These are phyloP conservation scores for Cardamine chenopodiifolia DNA, from an alignment of 345 rosid genomes.

Conservation along the genomic window DNA sequence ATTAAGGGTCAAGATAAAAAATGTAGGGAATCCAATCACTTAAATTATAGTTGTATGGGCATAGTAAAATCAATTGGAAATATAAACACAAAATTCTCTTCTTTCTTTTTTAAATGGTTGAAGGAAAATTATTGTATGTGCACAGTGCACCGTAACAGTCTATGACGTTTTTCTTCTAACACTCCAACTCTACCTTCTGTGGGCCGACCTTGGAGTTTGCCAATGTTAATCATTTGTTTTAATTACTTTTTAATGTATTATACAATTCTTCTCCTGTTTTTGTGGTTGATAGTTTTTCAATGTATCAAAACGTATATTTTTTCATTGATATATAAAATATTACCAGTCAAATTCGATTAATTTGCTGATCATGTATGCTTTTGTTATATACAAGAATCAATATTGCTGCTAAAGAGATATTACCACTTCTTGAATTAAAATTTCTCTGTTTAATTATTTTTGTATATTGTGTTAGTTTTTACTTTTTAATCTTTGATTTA, in stretches of 20 bases:
- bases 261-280: neutral
- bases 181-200: neutral
- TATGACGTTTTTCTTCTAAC: constrained; percentile 8
- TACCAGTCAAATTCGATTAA: neutral
- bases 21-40: neutral
- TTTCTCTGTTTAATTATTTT: neutral
- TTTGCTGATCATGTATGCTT: neutral
- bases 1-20: neutral
- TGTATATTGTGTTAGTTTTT: too few species aligned
- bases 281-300: neutral
- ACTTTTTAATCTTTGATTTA: neutral
- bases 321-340: neutral
- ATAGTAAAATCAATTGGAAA: neutral
- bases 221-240: constrained; percentile 12
- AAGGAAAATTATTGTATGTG: constrained; percentile 23
- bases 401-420: neutral
- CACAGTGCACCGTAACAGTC: constrained; percentile 22
- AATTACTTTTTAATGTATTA: neutral
- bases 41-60: neutral
- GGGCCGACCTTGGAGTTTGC: constrained; percentile 30
- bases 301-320: neutral
- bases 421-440: neutral
- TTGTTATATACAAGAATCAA: neutral
- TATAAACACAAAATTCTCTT: neutral
- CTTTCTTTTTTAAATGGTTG: neutral